A percentile compares a stretch with the other conserved stretches of the same genome.
Evolutionary conservation across 768 basidiomycete genomes (phyloP).

Genomic region (Mrakia gelida): DNA sequence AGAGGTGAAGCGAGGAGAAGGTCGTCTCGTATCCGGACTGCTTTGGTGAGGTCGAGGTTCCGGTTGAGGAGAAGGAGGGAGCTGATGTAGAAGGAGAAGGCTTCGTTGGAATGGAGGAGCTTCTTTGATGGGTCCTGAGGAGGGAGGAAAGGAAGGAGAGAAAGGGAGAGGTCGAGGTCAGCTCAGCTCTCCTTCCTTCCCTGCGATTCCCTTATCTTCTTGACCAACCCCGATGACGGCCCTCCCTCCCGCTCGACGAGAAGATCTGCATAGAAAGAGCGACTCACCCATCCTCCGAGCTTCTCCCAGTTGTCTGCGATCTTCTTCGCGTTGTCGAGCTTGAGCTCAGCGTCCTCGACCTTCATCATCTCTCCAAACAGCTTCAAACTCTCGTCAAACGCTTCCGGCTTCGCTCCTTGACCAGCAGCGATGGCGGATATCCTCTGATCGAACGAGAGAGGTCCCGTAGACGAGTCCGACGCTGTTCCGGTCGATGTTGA

Average conservation of each 20-base stretch:
- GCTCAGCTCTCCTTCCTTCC: not conserved
- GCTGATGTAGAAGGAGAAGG: conserved; percentile 19
- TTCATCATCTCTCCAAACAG: conserved; percentile 16
- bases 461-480: not conserved
- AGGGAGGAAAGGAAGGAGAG: not conserved
- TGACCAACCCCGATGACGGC: not conserved
- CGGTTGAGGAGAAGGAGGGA: conserved; percentile 14
- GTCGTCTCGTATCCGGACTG: conserved; percentile 27
- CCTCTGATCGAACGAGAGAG: conserved; percentile 6
- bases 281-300: conserved; percentile 29
- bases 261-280: no score
- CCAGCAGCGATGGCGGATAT: conserved; percentile 2
- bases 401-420: not conserved
- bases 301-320: conserved; percentile 31
- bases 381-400: not conserved
- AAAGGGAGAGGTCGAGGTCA: not conserved
- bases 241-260: no score
- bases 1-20: conserved; percentile 14
- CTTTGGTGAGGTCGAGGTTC: conserved; percentile 10
- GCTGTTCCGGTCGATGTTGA: not conserved
- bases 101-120: conserved; percentile 20
- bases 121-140: conserved; percentile 21
- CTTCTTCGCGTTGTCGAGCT: conserved; percentile 8
- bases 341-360: conserved; percentile 3
- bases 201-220: not conserved